Percentiles rank a stretch among this genome's conserved stretches.
Conservation (phyloP, 2,329 filamentous ascomycete genomes). For the Chaetomiaceae sp. region DNA sequence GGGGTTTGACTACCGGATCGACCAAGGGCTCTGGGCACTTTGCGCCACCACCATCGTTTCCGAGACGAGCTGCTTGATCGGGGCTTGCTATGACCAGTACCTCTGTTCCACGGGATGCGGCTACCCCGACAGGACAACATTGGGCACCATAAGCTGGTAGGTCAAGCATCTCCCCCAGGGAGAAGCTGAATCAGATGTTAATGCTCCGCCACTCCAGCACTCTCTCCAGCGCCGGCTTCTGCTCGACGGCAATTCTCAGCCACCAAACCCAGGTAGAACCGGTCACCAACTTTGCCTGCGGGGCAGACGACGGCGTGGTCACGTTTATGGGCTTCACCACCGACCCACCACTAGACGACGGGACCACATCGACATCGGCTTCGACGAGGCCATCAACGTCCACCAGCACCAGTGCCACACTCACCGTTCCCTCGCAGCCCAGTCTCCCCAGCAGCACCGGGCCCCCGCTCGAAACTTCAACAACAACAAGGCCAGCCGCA, state of each 20-base stretch:
- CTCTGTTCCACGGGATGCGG: slow-evolving; percentile 35
- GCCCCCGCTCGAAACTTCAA: neutral
- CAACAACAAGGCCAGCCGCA: neutral
- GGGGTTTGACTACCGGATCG: slow-evolving; percentile 36
- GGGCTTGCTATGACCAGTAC: slow-evolving; percentile 33
- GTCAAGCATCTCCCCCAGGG: neutral
- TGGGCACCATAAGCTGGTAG: slow-evolving; percentile 37
- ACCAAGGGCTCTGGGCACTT: slow-evolving; percentile 37
- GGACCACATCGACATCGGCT: neutral
- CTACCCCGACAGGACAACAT: slow-evolving; percentile 11
- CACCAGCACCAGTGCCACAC: neutral
- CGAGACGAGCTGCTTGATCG: slow-evolving; percentile 37
- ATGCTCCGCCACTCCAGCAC: neutral
- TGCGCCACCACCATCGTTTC: slow-evolving; percentile 34
- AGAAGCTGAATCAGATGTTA: neutral
- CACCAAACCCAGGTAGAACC: slow-evolving; percentile 30
- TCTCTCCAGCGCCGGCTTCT: slow-evolving; percentile 26
- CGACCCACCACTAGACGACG: neutral
- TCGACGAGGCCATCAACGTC: neutral
- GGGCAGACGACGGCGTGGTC: slow-evolving; percentile 3
- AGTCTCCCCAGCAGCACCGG: neutral
- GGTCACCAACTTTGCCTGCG: slow-evolving; percentile 37
- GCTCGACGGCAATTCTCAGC: slow-evolving; percentile 34
- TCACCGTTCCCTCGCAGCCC: neutral
- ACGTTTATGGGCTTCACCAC: slow-evolving; percentile 14